Percentiles rank a stretch among this genome's conserved stretches.
These are phyloP conservation scores for Zymoseptoria ardabiliae DNA, from an alignment of 2,329 filamentous ascomycete genomes.

Conservation along the genomic window DNA sequence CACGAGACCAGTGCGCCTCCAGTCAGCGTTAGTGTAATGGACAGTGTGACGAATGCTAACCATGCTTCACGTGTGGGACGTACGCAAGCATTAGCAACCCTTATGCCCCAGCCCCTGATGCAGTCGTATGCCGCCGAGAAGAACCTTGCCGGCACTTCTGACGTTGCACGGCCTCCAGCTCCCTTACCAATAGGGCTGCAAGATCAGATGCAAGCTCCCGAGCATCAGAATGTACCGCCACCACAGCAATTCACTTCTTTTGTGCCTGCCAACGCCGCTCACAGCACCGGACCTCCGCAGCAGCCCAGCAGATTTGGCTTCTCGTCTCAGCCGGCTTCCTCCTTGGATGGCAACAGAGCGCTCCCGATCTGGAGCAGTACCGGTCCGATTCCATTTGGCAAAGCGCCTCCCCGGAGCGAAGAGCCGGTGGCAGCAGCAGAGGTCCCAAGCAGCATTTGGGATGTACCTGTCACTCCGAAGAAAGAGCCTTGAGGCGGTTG, in stretches of 20 bases:
- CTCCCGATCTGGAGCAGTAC: constrained; percentile 27
- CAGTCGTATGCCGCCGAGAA: background rate
- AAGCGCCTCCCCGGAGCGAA: constrained; percentile 6
- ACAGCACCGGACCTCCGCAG: background rate
- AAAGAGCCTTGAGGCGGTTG: constrained; percentile 1
- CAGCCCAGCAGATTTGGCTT: background rate
- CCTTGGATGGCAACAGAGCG: background rate
- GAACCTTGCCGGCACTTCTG: background rate
- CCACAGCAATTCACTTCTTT: background rate
- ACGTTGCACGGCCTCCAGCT: background rate
- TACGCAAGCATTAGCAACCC: background rate
- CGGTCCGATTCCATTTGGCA: constrained; percentile 27
- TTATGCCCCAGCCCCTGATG: background rate
- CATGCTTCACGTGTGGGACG: background rate
- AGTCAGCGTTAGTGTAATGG: background rate
- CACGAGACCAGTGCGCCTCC: background rate
- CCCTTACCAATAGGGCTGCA: background rate
- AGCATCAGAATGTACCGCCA: background rate
- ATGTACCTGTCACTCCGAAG: constrained; percentile 39
- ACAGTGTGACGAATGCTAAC: background rate
- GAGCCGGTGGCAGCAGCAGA: constrained; percentile 12
- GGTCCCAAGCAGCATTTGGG: constrained; percentile 32
- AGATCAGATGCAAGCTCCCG: background rate
- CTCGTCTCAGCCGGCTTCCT: background rate
- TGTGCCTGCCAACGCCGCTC: background rate